phyloP scores from a whole-genome alignment of 116 monocot genomes.

The Iris pallida region DNA sequence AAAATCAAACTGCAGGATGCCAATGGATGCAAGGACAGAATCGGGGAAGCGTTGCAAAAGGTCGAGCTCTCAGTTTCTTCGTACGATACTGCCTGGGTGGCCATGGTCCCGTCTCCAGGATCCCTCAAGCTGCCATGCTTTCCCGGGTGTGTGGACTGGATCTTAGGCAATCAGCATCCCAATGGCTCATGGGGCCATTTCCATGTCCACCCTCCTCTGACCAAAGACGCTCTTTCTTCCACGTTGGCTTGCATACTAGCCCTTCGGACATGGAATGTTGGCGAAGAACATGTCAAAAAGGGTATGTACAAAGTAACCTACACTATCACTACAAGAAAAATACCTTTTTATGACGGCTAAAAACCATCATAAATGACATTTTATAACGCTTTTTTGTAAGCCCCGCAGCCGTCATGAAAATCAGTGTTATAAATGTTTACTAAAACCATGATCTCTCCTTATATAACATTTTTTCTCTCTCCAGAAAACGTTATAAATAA shows the following conservation, averaged over 20 bases:
- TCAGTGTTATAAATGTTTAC: too few relatives aligned
- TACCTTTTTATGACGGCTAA: too few relatives aligned
- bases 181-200: constrained; percentile 75
- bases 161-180: constrained; percentile 61
- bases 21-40: constrained; percentile 28
- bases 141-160: constrained; percentile 72
- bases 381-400: not conserved
- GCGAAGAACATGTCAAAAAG: constrained; percentile 57
- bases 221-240: constrained; percentile 58
- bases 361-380: too few relatives aligned
- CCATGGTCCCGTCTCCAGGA: constrained; percentile 73
- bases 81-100: constrained; percentile 90
- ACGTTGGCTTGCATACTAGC: constrained; percentile 73
- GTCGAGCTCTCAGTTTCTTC: constrained; percentile 48
- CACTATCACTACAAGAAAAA: too few relatives aligned
- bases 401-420: too few relatives aligned
- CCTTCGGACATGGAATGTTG: constrained; percentile 56
- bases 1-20: constrained; percentile 15
- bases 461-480: too few relatives aligned
- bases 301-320: constrained; percentile 31
- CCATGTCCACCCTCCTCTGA: constrained; percentile 20
- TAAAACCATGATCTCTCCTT: too few relatives aligned
- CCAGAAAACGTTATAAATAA: too few relatives aligned
- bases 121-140: constrained; percentile 58
- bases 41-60: constrained; percentile 33